These are phyloP conservation scores for Taiwanofungus camphoratus DNA, from an alignment of 1,284 basidiomycete genomes.

Conservation along the genomic window DNA sequence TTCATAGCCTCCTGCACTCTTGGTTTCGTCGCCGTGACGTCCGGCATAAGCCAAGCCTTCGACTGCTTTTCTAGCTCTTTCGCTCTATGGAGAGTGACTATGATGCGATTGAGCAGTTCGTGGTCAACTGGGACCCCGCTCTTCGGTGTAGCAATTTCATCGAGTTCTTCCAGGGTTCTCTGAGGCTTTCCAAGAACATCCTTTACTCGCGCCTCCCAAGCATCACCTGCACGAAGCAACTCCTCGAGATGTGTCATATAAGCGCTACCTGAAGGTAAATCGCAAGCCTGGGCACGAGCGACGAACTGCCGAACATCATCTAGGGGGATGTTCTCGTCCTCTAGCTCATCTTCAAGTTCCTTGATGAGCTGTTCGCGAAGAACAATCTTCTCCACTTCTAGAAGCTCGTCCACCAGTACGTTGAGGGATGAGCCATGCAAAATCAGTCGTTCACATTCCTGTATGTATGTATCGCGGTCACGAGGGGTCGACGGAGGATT, in stretches of 20 bases:
- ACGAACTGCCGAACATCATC: slow-evolving; percentile 68
- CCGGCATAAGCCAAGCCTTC: slow-evolving; percentile 57
- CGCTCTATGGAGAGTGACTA: slow-evolving; percentile 55
- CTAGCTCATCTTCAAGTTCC: slow-evolving; percentile 63
- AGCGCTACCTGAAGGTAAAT: slow-evolving; percentile 55
- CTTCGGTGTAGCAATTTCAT: slow-evolving; percentile 58
- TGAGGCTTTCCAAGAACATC: slow-evolving; percentile 55
- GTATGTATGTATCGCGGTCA: slow-evolving; percentile 53
- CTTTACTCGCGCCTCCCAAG: slow-evolving; percentile 67
- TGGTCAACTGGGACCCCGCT: slow-evolving; percentile 58
- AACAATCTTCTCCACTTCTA: slow-evolving; percentile 72
- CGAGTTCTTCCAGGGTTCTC: slow-evolving; percentile 68
- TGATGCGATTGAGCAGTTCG: slow-evolving; percentile 52
- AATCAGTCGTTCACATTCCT: slow-evolving; percentile 66
- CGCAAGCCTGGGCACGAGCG: slow-evolving; percentile 60
- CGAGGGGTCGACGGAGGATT: slow-evolving; percentile 26
- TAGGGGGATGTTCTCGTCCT: slow-evolving; percentile 54
- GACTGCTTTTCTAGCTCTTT: slow-evolving; percentile 75
- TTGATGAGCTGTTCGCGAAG: slow-evolving; percentile 62
- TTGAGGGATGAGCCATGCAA: slow-evolving; percentile 69
- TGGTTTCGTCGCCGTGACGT: slow-evolving; percentile 47
- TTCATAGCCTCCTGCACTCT: slow-evolving; percentile 61
- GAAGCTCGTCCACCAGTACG: slow-evolving; percentile 70
- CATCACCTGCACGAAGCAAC: slow-evolving; percentile 54
- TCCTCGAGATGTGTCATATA: slow-evolving; percentile 53